Percentiles rank a stretch among this genome's conserved stretches.
Conservation (phyloP, 768 basidiomycete genomes). For the Leccinum ochraceum region DNA sequence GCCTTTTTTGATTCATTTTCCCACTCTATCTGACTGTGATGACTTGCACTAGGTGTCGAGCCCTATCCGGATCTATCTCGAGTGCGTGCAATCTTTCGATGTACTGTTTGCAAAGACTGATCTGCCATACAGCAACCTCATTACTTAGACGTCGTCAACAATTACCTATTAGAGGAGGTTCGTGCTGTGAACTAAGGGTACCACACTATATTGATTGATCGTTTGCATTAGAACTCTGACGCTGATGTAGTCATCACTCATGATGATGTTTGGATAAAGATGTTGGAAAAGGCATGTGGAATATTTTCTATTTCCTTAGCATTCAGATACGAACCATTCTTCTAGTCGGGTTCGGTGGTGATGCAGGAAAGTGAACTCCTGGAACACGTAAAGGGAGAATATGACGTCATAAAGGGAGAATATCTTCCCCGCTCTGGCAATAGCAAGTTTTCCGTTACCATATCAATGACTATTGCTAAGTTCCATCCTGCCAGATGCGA, state of each 20-base stretch:
- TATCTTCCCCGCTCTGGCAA: not conserved
- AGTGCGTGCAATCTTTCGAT: not conserved
- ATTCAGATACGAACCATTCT: not conserved
- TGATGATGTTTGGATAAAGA: conserved; percentile 15
- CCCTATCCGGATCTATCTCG: not conserved
- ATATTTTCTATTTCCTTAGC: no score
- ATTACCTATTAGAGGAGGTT: conserved; percentile 11
- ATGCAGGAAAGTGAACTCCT: not conserved
- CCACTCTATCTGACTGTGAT: not conserved
- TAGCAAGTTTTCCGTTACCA: not conserved
- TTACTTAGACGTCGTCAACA: conserved; percentile 11
- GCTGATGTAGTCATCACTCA: conserved; percentile 10
- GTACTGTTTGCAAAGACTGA: not conserved
- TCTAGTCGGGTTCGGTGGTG: not conserved
- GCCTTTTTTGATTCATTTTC: not conserved
- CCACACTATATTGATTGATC: not conserved
- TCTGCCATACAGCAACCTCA: conserved; percentile 2
- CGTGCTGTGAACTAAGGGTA: not conserved
- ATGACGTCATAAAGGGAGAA: not conserved
- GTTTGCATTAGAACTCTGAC: not conserved
- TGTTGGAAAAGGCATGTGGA: conserved; percentile 1
- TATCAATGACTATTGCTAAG: not conserved
- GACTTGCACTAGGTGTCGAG: not conserved
- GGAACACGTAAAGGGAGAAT: not conserved
- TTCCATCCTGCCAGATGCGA: not conserved